Evolutionary conservation across 345 rosid species (phyloP).

Genomic region (Psidium guajava): DNA sequence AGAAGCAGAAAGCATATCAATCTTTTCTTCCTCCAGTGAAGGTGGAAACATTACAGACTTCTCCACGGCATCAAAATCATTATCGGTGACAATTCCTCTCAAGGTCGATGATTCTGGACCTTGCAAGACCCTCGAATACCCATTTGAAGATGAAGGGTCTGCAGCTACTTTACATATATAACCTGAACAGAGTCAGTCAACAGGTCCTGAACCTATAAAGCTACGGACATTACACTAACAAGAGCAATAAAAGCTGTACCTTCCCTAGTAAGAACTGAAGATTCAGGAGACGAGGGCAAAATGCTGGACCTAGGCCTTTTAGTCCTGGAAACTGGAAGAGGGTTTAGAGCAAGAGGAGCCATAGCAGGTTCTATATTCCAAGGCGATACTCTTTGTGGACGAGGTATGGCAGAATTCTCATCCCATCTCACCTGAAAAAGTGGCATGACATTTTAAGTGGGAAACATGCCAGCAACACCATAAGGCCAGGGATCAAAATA

Average conservation of each 20-base stretch:
- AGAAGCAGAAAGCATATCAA: slow-evolving; percentile 31
- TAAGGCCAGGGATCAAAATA: not conserved
- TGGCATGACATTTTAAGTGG: not conserved
- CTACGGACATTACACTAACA: not conserved
- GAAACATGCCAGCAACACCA: not conserved
- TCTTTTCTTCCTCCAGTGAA: slow-evolving; percentile 44
- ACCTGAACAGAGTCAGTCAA: slow-evolving; percentile 14
- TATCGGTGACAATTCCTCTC: slow-evolving; percentile 41
- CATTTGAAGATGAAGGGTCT: slow-evolving; percentile 49
- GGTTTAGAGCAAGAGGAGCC: slow-evolving; percentile 63
- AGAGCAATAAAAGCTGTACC: slow-evolving; percentile 21
- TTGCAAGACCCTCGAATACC: slow-evolving; percentile 67
- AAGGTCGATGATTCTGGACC: slow-evolving; percentile 70
- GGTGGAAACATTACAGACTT: slow-evolving; percentile 48
- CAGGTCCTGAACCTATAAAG: not conserved
- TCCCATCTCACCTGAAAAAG: slow-evolving; percentile 74
- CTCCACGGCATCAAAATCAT: slow-evolving; percentile 42
- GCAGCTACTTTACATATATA: slow-evolving; percentile 23
- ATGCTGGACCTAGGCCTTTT: slow-evolving; percentile 54
- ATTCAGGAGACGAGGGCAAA: slow-evolving; percentile 41
- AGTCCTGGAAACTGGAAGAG: slow-evolving; percentile 45
- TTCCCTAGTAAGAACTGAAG: slow-evolving; percentile 50
- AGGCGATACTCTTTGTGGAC: slow-evolving; percentile 86
- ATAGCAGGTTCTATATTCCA: slow-evolving; percentile 83
- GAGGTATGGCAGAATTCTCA: slow-evolving; percentile 53